These are phyloP conservation scores for Odontarrhena argentea DNA, from an alignment of 345 rosid genomes.

Conservation along the genomic window DNA sequence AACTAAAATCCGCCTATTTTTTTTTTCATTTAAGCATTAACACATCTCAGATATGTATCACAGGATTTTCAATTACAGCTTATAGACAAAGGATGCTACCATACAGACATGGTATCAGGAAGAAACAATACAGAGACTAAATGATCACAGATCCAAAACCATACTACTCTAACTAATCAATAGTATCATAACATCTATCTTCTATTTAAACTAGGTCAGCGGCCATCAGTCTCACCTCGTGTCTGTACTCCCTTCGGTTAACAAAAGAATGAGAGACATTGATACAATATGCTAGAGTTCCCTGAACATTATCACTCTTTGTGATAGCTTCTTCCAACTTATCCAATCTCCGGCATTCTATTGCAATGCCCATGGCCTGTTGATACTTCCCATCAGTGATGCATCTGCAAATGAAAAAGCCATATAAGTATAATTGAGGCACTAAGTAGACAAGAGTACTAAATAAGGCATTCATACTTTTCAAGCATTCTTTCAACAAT, in stretches of 20 bases:
- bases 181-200: slow-evolving; percentile 1
- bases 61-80: slow-evolving; percentile 10
- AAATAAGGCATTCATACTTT: slow-evolving; percentile 57
- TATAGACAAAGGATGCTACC: slow-evolving; percentile 6
- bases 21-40: not conserved
- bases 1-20: not conserved
- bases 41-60: slow-evolving; percentile 6
- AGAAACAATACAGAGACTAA: slow-evolving; percentile 13
- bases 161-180: slow-evolving; percentile 7
- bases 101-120: not conserved
- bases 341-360: slow-evolving; percentile 96
- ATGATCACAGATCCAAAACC: slow-evolving; percentile 20
- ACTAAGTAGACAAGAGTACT: slow-evolving; percentile 16
- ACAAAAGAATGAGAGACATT: slow-evolving; percentile 87
- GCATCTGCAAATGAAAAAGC: slow-evolving; percentile 59
- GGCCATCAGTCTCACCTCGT: slow-evolving; percentile 58
- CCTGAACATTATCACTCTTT: slow-evolving; percentile 86
- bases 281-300: slow-evolving; percentile 80
- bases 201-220: not conserved
- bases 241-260: slow-evolving; percentile 87
- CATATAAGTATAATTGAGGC: slow-evolving; percentile 26
- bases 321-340: slow-evolving; percentile 96
- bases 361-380: slow-evolving; percentile 99
- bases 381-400: slow-evolving; percentile 92
- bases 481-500: slow-evolving; percentile 98